Base-by-base conservation (phyloP, 1,139 yeast genomes). In the Yamadazyma spencermartinsiae region DNA sequence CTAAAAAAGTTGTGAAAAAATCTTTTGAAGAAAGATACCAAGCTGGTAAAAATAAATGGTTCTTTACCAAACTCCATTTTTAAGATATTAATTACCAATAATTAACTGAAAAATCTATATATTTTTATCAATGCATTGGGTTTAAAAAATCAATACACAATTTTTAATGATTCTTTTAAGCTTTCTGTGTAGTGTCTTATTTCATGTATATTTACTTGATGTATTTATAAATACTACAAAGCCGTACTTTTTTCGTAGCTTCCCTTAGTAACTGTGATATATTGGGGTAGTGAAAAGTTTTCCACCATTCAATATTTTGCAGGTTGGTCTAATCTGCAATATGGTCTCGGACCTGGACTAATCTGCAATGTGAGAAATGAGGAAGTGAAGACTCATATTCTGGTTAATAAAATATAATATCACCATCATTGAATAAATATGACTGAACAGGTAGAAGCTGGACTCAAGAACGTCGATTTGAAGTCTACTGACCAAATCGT, bases 1-100 rank as follows among this genome's bases (percentile, higher is more conserved):
- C 98, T 70, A 94, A 90, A 87, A 92, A 92, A 83, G 90, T 85
- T 70, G 89, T 94, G 74, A 92, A 89, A 88, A 86, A 89, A 83
- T 96, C 96, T 69, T 92, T 92, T 68, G 98, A 92, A 80, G 97
- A 92, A 80, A 89, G 90, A 85, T 96, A 92, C 83, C 95, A 89
- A 80, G 90, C 97, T 69, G 98, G 98, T 74, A 89, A 90, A 87
- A 90, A 90, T 90, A 90, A 89, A 79, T 92, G 98, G 98, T 92
- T 92, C 84, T 92, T 92, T 88, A 85, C 95, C 76, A 92, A 92
- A 82, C 87, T 92, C 73, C 86, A 89, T 81, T 92, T 92, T 81
- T 92, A 89, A 86, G 43, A 37, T 25, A 46, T 36, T 42, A 38
- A 46, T 38, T 38, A 38, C 41, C 31, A 43, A 42, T 38, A 42